These are phyloP conservation scores for Carex littledalei DNA, from an alignment of 176 grass and related monocot genomes.

Conservation along the genomic window DNA sequence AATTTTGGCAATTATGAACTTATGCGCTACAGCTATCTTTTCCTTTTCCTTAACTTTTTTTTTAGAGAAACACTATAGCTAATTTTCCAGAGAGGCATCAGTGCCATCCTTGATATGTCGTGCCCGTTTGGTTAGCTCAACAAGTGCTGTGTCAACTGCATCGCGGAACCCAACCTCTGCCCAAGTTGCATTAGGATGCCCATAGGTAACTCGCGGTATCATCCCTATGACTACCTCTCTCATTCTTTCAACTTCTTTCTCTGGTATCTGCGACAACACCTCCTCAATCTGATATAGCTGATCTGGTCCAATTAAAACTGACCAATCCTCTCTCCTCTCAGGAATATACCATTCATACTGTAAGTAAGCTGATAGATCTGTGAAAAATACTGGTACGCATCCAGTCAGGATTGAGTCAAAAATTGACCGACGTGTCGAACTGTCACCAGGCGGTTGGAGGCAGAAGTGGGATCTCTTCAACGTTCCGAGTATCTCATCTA, in stretches of 20 bases:
- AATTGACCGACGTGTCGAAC: constrained; percentile 44
- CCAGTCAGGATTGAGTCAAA: constrained; percentile 57
- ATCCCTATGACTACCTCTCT: constrained; percentile 25
- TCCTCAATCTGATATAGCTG: constrained; percentile 20
- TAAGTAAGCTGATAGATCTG: constrained; percentile 36
- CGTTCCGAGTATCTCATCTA: neutral
- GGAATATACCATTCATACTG: constrained; percentile 58
- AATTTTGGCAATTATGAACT: neutral
- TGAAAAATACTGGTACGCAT: constrained; percentile 66
- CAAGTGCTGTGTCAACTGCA: constrained; percentile 28
- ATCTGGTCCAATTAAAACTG: constrained; percentile 24
- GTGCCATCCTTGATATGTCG: neutral
- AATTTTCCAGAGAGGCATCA: neutral
- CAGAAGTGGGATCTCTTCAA: constrained; percentile 39
- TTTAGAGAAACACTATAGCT: neutral
- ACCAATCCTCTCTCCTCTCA: constrained; percentile 23
- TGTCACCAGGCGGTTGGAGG: constrained; percentile 64
- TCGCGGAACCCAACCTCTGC: constrained; percentile 18
- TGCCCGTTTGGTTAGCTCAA: constrained; percentile 20
- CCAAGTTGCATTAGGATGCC: constrained; percentile 19
- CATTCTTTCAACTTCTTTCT: constrained; percentile 21
- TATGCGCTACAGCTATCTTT: neutral
- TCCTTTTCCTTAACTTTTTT: too few relatives aligned
- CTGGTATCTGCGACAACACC: constrained; percentile 16
- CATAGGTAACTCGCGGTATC: constrained; percentile 29